Conservation (phyloP, 2,329 filamentous ascomycete species). For the Triangularia verruculosa region DNA sequence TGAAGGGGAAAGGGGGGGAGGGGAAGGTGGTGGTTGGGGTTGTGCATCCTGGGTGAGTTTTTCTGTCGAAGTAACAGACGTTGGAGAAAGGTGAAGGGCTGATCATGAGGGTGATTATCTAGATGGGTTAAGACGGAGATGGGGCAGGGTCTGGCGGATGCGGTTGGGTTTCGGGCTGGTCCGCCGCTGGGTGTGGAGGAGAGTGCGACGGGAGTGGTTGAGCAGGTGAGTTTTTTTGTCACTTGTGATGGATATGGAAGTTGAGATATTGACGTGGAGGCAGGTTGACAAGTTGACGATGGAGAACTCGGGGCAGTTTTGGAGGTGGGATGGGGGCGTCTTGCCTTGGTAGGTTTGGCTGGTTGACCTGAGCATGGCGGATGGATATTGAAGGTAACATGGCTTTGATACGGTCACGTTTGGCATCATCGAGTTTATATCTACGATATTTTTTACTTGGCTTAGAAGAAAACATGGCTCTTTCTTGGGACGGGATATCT, state of each 20-base stretch:
- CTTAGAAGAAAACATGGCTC: neutral
- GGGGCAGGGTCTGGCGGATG: conserved; percentile 30
- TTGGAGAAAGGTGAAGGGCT: neutral
- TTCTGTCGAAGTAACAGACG: too few species aligned
- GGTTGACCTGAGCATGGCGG: too few species aligned
- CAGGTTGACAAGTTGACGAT: conserved; percentile 25
- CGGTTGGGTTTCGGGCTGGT: conserved; percentile 22
- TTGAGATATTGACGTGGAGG: neutral
- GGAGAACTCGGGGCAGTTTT: conserved; percentile 25
- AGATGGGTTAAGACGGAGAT: conserved; percentile 31
- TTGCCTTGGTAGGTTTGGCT: conserved; percentile 29
- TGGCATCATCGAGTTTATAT: too few species aligned
- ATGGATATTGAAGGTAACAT: too few species aligned
- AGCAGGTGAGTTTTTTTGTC: conserved; percentile 24
- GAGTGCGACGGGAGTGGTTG: conserved; percentile 26
- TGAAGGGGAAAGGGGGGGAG: conserved; percentile 16
- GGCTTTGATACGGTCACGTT: too few species aligned
- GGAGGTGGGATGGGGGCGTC: conserved; percentile 20
- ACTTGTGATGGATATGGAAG: neutral
- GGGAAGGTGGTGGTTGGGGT: conserved; percentile 25
- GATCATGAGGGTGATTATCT: neutral
- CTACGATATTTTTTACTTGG: neutral
- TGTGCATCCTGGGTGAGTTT: conserved; percentile 32
- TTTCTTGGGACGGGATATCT: neutral
- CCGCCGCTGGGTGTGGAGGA: conserved; percentile 25